Conservation (phyloP, 2,329 filamentous ascomycete genomes). For the Ceratocystis smalleyi region DNA sequence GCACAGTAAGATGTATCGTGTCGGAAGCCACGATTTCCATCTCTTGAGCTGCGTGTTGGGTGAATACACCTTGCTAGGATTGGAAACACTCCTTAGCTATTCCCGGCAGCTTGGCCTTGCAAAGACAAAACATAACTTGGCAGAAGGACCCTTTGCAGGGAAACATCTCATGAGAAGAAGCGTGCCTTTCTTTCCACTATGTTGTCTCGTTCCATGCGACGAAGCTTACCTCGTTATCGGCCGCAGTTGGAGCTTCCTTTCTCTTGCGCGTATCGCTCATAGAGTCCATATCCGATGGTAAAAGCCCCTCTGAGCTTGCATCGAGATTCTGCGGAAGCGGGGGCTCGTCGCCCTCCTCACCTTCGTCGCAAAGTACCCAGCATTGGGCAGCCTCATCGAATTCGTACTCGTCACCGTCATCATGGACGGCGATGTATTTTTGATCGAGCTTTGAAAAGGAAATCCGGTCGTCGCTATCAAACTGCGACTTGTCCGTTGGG, state of each 20-base stretch:
- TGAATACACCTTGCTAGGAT: neutral
- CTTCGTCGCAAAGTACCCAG: conserved; percentile 50
- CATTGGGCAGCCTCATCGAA: conserved; percentile 55
- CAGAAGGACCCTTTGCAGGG: neutral
- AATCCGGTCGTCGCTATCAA: conserved; percentile 65
- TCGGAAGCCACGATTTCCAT: neutral
- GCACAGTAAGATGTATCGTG: neutral
- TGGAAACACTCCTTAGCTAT: neutral
- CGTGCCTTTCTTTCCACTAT: neutral
- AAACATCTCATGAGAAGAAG: neutral
- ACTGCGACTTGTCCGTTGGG: conserved; percentile 48
- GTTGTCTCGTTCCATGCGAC: conserved; percentile 15
- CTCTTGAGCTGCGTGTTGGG: neutral
- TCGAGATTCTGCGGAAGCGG: conserved; percentile 18
- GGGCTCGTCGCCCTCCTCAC: conserved; percentile 23
- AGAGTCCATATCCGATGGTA: neutral
- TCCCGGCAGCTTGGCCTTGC: neutral
- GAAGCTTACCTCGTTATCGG: conserved; percentile 31
- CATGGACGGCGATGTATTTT: conserved; percentile 71
- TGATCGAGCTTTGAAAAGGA: conserved; percentile 72
- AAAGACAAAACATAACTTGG: neutral
- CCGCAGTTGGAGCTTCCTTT: conserved; percentile 26
- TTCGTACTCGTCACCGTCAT: conserved; percentile 72
- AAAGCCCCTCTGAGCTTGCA: neutral
- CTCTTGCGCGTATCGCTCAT: conserved; percentile 25